Evolutionary conservation across 129 eudicot genomes (phyloP).

Genomic region (Flaveria sonorensis): DNA sequence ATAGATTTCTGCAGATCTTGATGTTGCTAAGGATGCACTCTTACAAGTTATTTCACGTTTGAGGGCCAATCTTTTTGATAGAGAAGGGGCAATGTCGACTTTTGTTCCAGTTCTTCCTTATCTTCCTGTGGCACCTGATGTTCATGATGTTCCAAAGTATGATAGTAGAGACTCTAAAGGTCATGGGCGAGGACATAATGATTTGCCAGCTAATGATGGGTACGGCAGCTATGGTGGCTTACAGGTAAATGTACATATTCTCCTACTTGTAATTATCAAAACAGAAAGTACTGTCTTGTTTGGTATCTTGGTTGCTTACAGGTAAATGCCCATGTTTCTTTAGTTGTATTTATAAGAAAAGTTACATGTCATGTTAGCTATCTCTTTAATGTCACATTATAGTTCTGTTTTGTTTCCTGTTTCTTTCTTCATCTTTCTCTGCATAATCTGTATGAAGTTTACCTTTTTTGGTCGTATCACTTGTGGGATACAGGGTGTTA

Average conservation of each 20-base stretch:
- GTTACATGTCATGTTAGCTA: slow-evolving; percentile 9
- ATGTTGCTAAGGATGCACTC: slow-evolving; percentile 82
- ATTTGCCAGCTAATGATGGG: slow-evolving; percentile 58
- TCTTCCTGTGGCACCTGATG: slow-evolving; percentile 69
- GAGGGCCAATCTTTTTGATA: slow-evolving; percentile 91
- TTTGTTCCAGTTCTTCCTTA: slow-evolving; percentile 92
- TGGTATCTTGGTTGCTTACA: slow-evolving; percentile 47
- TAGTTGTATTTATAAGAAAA: background rate
- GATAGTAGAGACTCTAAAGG: slow-evolving; percentile 72
- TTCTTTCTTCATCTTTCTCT: background rate
- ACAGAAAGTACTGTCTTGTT: background rate
- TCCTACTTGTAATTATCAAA: slow-evolving; percentile 1
- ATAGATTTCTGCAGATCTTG: slow-evolving; percentile 91
- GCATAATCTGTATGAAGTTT: background rate
- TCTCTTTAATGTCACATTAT: background rate
- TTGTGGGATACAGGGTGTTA: background rate
- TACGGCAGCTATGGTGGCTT: slow-evolving; percentile 68
- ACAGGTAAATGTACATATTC: slow-evolving; percentile 47
- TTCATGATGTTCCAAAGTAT: slow-evolving; percentile 57
- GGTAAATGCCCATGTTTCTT: slow-evolving; percentile 34
- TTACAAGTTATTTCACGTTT: slow-evolving; percentile 83
- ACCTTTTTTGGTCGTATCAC: background rate
- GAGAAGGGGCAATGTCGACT: slow-evolving; percentile 81
- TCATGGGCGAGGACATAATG: slow-evolving; percentile 80
- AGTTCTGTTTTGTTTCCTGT: background rate